Evolutionary conservation across 2,329 filamentous ascomycete species (phyloP).

Genomic region (Alternaria metachromatica): DNA sequence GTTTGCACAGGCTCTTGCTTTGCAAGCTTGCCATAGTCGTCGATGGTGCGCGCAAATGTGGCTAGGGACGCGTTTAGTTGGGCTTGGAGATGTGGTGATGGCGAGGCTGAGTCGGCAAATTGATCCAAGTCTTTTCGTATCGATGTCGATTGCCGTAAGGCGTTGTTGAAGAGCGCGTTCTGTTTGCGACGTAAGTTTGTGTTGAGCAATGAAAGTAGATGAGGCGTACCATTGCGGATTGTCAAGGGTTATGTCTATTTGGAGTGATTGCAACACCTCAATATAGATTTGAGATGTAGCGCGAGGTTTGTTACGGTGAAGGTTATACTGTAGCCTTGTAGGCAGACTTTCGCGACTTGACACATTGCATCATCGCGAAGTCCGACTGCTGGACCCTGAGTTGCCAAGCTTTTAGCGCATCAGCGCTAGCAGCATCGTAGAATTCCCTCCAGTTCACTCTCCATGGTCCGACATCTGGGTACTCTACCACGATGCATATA

Average conservation of each 20-base stretch:
- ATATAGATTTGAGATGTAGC: neutral
- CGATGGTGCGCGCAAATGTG: slow-evolving; percentile 85
- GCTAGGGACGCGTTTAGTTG: slow-evolving; percentile 63
- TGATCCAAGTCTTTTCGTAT: slow-evolving; percentile 78
- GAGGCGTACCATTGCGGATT: slow-evolving; percentile 28
- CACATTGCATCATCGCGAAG: slow-evolving; percentile 43
- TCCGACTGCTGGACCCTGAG: slow-evolving; percentile 11
- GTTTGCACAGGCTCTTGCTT: slow-evolving; percentile 87
- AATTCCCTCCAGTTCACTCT: neutral
- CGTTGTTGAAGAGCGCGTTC: slow-evolving; percentile 87
- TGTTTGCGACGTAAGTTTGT: slow-evolving; percentile 44
- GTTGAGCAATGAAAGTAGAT: neutral
- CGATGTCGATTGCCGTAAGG: slow-evolving; percentile 81
- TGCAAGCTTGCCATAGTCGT: slow-evolving; percentile 86
- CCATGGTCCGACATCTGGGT: neutral
- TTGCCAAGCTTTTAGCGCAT: slow-evolving; percentile 15
- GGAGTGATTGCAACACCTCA: no score
- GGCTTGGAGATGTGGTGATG: slow-evolving; percentile 68
- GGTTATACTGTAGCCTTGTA: slow-evolving; percentile 4
- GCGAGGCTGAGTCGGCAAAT: slow-evolving; percentile 66
- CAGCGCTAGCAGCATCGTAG: neutral
- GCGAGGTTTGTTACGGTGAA: neutral
- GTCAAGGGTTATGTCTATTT: no score
- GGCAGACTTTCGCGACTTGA: slow-evolving; percentile 30
- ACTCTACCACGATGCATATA: neutral